Evolutionary conservation across 2,329 filamentous ascomycete genomes (phyloP).

Genomic region (Claviceps africana): DNA sequence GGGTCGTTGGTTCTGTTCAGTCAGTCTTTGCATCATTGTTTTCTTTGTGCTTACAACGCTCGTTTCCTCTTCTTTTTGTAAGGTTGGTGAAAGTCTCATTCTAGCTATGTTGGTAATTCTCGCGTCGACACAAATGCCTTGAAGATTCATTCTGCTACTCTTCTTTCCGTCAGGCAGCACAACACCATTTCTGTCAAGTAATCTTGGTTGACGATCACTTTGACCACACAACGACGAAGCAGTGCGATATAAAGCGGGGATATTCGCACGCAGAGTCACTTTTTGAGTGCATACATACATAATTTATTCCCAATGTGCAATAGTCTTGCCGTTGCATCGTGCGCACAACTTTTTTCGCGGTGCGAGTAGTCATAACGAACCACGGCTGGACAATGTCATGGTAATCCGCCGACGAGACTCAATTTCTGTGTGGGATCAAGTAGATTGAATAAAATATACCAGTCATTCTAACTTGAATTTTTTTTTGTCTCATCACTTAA

Average conservation of each 20-base stretch:
- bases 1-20: not conserved
- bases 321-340: not conserved
- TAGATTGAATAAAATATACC: not conserved
- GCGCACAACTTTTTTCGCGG: not conserved
- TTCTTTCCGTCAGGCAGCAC: not conserved
- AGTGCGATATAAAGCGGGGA: not conserved
- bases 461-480: not conserved
- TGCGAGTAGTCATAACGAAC: not conserved
- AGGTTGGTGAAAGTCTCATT: too few relatives aligned
- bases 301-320: not conserved
- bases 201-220: not conserved
- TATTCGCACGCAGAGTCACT: not conserved
- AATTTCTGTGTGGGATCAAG: not conserved
- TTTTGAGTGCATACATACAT: not conserved
- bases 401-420: not conserved
- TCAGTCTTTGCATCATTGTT: not conserved
- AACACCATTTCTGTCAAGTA: not conserved
- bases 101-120: not conserved
- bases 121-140: not conserved
- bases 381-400: not conserved
- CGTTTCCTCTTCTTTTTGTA: not conserved
- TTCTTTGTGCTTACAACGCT: not conserved
- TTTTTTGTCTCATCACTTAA: too few relatives aligned
- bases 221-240: not conserved
- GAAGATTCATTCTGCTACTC: not conserved